Conservation (phyloP, 176 grass and related monocot species). For the Carex littledalei region DNA sequence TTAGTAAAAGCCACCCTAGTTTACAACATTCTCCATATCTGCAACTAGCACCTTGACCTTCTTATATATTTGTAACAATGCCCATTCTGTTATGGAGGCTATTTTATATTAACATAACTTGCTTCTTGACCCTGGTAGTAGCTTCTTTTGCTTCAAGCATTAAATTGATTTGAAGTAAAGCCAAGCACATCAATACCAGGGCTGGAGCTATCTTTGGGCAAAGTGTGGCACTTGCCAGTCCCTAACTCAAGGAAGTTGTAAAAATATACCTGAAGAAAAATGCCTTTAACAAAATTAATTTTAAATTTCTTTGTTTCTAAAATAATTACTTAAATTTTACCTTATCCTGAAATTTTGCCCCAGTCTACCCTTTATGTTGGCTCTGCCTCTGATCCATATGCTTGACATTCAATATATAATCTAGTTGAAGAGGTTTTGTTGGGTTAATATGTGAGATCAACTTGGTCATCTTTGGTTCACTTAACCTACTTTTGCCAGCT, state of each 20-base stretch:
- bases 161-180: background rate
- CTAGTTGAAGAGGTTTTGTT: background rate
- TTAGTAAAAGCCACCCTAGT: background rate
- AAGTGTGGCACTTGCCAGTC: no score
- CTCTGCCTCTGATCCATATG: background rate
- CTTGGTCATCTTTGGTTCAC: background rate
- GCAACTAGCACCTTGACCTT: background rate
- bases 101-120: background rate
- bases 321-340: no score
- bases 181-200: background rate
- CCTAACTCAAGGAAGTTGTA: no score
- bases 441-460: background rate
- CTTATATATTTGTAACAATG: background rate
- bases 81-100: background rate
- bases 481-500: background rate
- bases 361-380: no score
- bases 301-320: no score
- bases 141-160: background rate
- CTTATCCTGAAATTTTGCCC: no score
- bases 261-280: no score
- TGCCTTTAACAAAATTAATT: no score
- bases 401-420: background rate
- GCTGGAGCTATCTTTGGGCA: no score
- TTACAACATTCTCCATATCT: background rate
- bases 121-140: background rate